Evolutionary conservation across 2,329 filamentous ascomycete genomes (phyloP).

Genomic region (Venturia pyrina): DNA sequence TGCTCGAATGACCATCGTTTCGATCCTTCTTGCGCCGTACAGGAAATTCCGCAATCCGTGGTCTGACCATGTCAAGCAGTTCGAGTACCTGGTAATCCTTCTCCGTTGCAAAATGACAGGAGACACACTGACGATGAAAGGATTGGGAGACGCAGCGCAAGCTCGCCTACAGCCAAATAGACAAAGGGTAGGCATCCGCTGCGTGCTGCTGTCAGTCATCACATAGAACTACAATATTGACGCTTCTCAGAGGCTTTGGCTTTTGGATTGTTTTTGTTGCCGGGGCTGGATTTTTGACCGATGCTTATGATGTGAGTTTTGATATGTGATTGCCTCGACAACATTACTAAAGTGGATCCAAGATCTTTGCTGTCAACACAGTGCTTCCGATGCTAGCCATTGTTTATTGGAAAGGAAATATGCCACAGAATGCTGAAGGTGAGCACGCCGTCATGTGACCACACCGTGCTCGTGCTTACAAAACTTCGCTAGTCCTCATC

Average conservation of each 20-base stretch:
- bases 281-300: conserved; percentile 40
- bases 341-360: neutral
- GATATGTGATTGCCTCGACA: neutral
- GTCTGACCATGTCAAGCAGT: conserved; percentile 13
- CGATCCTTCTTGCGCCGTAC: conserved; percentile 7
- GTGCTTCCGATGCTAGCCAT: conserved; percentile 39
- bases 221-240: neutral
- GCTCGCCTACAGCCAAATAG: conserved; percentile 14
- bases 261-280: conserved; percentile 31
- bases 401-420: conserved; percentile 36
- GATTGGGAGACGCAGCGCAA: conserved; percentile 14
- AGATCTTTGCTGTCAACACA: conserved; percentile 41
- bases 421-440: conserved; percentile 22
- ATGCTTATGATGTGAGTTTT: conserved; percentile 31
- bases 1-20: conserved; percentile 10
- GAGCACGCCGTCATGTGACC: neutral
- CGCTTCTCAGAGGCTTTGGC: conserved; percentile 11
- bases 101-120: neutral
- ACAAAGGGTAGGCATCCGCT: conserved; percentile 12
- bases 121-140: neutral
- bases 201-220: neutral
- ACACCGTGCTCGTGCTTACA: neutral
- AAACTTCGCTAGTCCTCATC: conserved; percentile 25
- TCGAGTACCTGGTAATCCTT: conserved; percentile 10
- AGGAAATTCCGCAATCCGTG: conserved; percentile 11